Evolutionary conservation across 2,329 filamentous ascomycete species (phyloP), one percentile per base, ranked within the genome.

Genomic region (Polychaeton citri): DNA sequence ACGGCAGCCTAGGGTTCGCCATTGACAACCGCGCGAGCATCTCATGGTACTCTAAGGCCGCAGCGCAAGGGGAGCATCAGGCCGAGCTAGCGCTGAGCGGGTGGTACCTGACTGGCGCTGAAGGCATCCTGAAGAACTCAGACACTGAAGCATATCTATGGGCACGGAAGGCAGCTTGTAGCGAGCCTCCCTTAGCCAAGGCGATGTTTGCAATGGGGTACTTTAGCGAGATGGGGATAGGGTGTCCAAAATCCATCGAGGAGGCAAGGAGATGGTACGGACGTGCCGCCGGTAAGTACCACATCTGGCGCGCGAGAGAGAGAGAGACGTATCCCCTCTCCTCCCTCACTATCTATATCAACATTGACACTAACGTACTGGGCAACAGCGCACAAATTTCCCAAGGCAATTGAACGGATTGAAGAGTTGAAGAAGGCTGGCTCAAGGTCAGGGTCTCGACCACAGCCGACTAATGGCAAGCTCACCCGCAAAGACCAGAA

Each of bases 221-320:
- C 61, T 95, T 93, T 54, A 92, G 84, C 1, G 90, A 98, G 60
- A 79, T 90, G 33, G 90, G 90, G 9, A 96, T 98, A 48, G 90
- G 90, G 19, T 78, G 84, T 44, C 69, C 79, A 12, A 76, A 81
- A 6, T 92, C 88, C 56, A 52, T 95, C 49, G 90, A 98, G 51
- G 90, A 96, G 62, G 90, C 88, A 16, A 95, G 93, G 69, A 75
- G 86, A 49, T 98, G 90, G 90, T 98, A 98, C 63, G 95, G 87
- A 73, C 73, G 88, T 58, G 87, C 90, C 61, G 90, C 90, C 55
- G 82, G 88, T 95, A 69, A 76, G 85, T 77, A 40, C 39, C 5
- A 28, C n/a, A n/a, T n/a, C n/a, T n/a, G n/a, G n/a, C n/a, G n/a
- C n/a, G n/a, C n/a, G n/a, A n/a, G n/a, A n/a, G n/a, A n/a, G n/a